These are phyloP conservation scores for Knoxia roxburghii DNA, from an alignment of 257 asterid genomes.

Conservation along the genomic window DNA sequence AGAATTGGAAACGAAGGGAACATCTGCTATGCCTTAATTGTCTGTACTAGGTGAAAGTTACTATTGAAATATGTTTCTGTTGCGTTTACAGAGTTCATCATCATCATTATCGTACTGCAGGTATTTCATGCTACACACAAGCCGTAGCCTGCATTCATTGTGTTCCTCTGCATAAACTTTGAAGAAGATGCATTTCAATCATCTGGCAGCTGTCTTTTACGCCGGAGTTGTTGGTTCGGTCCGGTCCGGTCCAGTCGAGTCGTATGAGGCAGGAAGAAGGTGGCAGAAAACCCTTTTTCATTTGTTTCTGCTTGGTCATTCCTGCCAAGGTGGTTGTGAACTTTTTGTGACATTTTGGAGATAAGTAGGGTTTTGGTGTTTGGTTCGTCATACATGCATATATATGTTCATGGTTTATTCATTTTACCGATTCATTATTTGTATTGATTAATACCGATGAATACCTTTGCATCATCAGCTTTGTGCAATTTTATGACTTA, in stretches of 20 bases:
- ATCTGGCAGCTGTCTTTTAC: slow-evolving; percentile 13
- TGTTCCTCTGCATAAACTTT: not conserved
- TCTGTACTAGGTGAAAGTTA: no score
- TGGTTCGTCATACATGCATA: not conserved
- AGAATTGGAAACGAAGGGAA: not conserved
- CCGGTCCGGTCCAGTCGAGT: no score
- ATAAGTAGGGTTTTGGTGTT: not conserved
- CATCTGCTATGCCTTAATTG: no score
- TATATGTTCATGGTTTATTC: not conserved
- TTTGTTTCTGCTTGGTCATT: slow-evolving; percentile 37
- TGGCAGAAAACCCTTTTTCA: slow-evolving; percentile 37
- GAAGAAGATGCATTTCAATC: slow-evolving; percentile 12
- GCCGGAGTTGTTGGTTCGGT: slow-evolving; percentile 5
- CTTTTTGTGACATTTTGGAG: slow-evolving; percentile 7
- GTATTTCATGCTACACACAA: slow-evolving; percentile 24
- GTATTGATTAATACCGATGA: no score
- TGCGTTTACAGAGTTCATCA: not conserved
- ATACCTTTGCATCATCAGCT: not conserved
- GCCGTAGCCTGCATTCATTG: slow-evolving; percentile 20
- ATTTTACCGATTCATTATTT: no score
- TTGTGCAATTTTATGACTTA: not conserved
- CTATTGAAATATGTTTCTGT: no score
- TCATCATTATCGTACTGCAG: slow-evolving; percentile 22
- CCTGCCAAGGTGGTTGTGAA: slow-evolving; percentile 14
- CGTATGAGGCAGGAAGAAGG: slow-evolving; percentile 20